Base-by-base conservation (phyloP, 1,139 yeast genomes). In the Blastobotrys ciferrii region DNA sequence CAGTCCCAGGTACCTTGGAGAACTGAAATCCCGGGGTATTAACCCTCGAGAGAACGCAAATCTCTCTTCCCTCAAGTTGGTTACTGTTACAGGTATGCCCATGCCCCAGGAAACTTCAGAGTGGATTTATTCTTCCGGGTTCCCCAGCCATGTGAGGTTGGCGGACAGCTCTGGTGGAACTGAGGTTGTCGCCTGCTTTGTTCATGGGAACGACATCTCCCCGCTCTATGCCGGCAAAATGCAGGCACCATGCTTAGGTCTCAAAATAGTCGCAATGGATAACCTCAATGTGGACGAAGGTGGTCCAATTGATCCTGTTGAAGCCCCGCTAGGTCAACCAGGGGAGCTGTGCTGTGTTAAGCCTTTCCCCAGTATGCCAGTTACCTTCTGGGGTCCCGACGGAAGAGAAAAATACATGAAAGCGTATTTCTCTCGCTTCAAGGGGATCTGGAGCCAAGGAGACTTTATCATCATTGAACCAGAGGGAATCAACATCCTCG, bases 151-250 rank as follows among this genome's bases (percentile, higher is more conserved):
- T 19, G 40, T 36, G 17, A 19, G 40, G 4, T 28, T 36, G 11
- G 40, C 40, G 6, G 40, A 36, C 40, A 36, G 40, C n/a, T 36
- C 40, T 3, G 40, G 40, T 11, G 40, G 40, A 19, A 36, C 40
- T 6, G 40, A 36, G 12, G 28, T 36, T 36, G 40, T 13, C 9
- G 40, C 40, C 3, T 36, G 40, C 40, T 36, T 36, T 36, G 40
- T 36, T 3, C 40, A 36, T 19, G 40, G 40, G 3, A 36, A 36
- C 14, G 40, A 7, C 25, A 36, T 36, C 6, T 36, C 40, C 3
- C 40, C 40, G 18, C 25, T 36, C 4, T 36, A 36, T 36, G 11
- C 40, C 9, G 40, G 40, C 7, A 36, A 36, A 23, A 36, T 36
- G 40, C 40, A 36, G 14, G 40, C 40, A 6, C 40, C 40, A 4